Evolutionary conservation across 2,329 filamentous ascomycete species (phyloP), one percentile per base, ranked within the genome.

Genomic region (Metarhizium guizhouense): DNA sequence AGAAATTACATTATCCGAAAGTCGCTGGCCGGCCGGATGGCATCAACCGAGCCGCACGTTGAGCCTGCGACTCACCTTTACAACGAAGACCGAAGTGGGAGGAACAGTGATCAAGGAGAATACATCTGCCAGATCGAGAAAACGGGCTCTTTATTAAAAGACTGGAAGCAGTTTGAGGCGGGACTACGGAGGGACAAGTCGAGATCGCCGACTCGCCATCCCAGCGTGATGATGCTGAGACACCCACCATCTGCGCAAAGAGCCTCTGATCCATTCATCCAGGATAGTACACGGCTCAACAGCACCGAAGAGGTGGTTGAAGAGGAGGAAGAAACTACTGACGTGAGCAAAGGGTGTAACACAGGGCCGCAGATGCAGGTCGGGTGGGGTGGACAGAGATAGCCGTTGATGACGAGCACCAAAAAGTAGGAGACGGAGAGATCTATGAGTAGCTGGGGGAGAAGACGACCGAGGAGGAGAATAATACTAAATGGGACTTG

Each of bases 1-100:
- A 65, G 74, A 13, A 60, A 63, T 34, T 65, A 63, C 49, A 74
- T 76, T 61, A 76, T 77, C 56, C 69, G 70, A 53, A 77, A 77
- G 61, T 75, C 74, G 2, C 63, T 77, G 8, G 67, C 70, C 55
- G 65, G 63, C 42, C 67, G 68, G 25, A 48, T 62, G 4, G 64
- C 66, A 13, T 64, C 63, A 25, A 47, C 53, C 6, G 51, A 56
- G 13, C 6, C 11, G 18, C 32, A 36, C 20, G 29, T 18, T 13
- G 38, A 40, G 30, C 11, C 7, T 14, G 38, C 20, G 20, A 40
- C 14, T 4, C 10, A 11, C 32, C 40, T 20, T 11, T 10, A 36
- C 42, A 1, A 29, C 18, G 18, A 36, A 10, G 18, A 20, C 42
- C 42, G 16, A 10, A 4, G 42, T 2, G 42, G 6, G 7, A 45